phyloP scores from a whole-genome alignment of 2,329 filamentous ascomycete species.

The Fusarium scirpi region DNA sequence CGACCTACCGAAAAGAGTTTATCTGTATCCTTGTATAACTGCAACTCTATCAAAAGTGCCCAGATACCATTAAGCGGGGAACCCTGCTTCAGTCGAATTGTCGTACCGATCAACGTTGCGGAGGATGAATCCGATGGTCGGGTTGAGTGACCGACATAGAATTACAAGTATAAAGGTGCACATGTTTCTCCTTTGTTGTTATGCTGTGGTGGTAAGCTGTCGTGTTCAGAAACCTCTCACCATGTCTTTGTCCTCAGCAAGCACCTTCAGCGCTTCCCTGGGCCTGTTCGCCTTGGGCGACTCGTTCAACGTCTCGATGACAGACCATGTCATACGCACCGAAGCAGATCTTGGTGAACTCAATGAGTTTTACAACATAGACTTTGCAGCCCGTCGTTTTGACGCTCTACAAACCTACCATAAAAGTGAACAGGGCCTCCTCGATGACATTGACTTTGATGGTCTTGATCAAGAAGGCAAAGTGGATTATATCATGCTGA shows the following conservation, averaged over 20 bases:
- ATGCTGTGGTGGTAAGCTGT: not conserved
- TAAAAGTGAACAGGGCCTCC: constrained; percentile 17
- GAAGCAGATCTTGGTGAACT: constrained; percentile 30
- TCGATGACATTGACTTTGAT: constrained; percentile 21
- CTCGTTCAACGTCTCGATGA: constrained; percentile 26
- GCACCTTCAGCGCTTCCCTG: not conserved
- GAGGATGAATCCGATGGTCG: constrained; percentile 17
- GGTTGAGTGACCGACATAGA: constrained; percentile 5
- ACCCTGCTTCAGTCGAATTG: constrained; percentile 23
- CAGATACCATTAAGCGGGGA: constrained; percentile 26
- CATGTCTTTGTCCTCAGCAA: constrained; percentile 19
- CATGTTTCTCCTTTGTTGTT: accelerated
- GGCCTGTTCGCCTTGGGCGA: constrained; percentile 4
- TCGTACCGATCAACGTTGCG: constrained; percentile 19
- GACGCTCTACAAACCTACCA: constrained; percentile 16
- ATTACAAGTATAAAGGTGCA: constrained; percentile 4
- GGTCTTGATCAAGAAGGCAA: constrained; percentile 30
- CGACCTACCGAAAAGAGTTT: constrained; percentile 33
- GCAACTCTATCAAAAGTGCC: constrained; percentile 33
- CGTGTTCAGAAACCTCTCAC: not conserved
- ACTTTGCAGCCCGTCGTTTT: constrained; percentile 11
- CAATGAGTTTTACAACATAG: constrained; percentile 29
- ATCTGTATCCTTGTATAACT: constrained; percentile 18
- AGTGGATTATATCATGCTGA: constrained; percentile 36
- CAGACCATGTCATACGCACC: constrained; percentile 31